phyloP scores from a whole-genome alignment of 805 yeast species.

The Candida germanica region DNA sequence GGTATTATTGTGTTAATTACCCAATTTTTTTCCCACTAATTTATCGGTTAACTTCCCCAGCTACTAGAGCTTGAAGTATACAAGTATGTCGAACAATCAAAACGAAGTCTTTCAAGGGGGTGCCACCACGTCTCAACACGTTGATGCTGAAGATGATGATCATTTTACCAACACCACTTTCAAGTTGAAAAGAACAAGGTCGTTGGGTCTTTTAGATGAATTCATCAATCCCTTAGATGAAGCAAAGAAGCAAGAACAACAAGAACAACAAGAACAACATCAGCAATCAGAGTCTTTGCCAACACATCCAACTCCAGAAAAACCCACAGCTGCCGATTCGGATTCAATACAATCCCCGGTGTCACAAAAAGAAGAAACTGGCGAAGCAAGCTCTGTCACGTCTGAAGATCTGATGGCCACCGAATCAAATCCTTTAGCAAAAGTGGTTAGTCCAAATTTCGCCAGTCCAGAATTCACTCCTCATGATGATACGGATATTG shows the following conservation, averaged over 20 bases:
- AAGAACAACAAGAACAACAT: not conserved
- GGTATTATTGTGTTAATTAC: too few relatives aligned
- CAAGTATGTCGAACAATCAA: conserved; percentile 6
- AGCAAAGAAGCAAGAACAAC: conserved; percentile 3
- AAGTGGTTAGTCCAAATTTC: conserved; percentile 10
- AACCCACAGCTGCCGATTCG: too few relatives aligned
- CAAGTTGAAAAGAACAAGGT: conserved; percentile 75
- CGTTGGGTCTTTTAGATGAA: conserved; percentile 76
- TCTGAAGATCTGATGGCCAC: too few relatives aligned
- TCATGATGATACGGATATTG: conserved; percentile 84
- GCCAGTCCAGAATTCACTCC: conserved; percentile 42
- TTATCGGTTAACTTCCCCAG: not conserved
- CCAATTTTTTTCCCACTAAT: not conserved
- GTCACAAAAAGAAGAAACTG: too few relatives aligned
- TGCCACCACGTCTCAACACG: conserved; percentile 61
- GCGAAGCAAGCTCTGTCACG: too few relatives aligned
- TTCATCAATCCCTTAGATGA: conserved; percentile 37
- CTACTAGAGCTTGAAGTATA: not conserved
- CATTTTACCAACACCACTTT: conserved; percentile 71
- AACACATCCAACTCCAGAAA: too few relatives aligned
- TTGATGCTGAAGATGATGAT: conserved; percentile 67
- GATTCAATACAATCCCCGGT: conserved; percentile 12
- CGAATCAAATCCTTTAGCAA: too few relatives aligned
- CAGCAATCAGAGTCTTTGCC: too few relatives aligned
- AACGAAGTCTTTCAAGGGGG: conserved; percentile 50